Percentiles rank a stretch among this genome's conserved stretches.
These are phyloP conservation scores for Cardiospermum halicacabum DNA, from an alignment of 345 rosid genomes.

Conservation along the genomic window DNA sequence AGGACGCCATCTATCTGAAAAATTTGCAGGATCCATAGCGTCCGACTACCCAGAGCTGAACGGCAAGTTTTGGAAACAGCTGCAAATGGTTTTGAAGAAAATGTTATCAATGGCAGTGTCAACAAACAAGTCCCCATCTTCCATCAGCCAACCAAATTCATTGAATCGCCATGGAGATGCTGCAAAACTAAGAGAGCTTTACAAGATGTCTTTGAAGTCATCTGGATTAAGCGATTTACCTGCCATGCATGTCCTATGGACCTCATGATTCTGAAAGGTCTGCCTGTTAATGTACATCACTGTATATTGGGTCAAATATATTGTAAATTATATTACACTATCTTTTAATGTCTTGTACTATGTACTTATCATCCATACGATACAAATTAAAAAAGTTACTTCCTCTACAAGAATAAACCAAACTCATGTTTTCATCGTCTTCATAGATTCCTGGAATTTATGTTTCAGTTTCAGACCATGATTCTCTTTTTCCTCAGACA, in stretches of 20 bases:
- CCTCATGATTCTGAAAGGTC: slow-evolving; percentile 24
- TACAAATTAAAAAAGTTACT: too few species aligned
- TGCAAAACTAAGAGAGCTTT: slow-evolving; percentile 67
- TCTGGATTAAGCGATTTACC: slow-evolving; percentile 44
- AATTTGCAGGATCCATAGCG: slow-evolving; percentile 27
- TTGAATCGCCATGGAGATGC: slow-evolving; percentile 38
- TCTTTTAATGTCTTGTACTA: too few species aligned
- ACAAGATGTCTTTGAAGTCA: slow-evolving; percentile 67
- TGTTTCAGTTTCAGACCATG: too few species aligned
- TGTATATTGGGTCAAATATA: too few species aligned
- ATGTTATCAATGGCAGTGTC: slow-evolving; percentile 48
- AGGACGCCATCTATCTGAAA: slow-evolving; percentile 44
- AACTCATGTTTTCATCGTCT: too few species aligned
- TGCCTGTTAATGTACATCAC: too few species aligned
- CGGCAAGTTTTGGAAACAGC: slow-evolving; percentile 63
- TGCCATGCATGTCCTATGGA: slow-evolving; percentile 60
- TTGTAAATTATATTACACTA: too few species aligned
- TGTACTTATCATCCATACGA: too few species aligned
- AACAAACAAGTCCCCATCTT: slow-evolving; percentile 31
- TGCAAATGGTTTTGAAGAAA: slow-evolving; percentile 65
- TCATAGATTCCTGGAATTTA: too few species aligned
- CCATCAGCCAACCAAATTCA: slow-evolving; percentile 18
- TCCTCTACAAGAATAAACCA: too few species aligned
- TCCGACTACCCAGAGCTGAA: slow-evolving; percentile 41
- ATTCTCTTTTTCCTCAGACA: too few species aligned